Conservation (phyloP, 2,329 filamentous ascomycete species). For the Phaeosphaeriaceae sp. region DNA sequence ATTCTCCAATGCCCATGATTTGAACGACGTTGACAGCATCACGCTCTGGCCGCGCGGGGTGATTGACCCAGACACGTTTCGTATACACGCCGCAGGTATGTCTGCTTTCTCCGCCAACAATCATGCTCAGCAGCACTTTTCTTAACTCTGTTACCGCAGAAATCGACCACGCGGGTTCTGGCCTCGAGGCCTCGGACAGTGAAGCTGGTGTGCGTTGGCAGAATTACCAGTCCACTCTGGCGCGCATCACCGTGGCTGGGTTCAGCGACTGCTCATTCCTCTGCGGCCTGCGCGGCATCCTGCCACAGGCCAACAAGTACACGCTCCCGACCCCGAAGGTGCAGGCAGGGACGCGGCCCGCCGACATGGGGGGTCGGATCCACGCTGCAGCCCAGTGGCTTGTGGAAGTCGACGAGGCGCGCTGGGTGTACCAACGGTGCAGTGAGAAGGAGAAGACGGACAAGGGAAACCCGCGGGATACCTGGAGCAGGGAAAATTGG, state of each 20-base stretch:
- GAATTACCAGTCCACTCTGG: background rate
- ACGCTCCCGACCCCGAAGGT: background rate
- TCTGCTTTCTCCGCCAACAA: background rate
- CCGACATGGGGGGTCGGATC: background rate
- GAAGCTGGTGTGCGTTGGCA: constrained; percentile 1
- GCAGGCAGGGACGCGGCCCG: background rate
- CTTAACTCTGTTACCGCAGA: background rate
- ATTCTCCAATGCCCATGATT: constrained; percentile 3
- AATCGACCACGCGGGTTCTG: background rate
- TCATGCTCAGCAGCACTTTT: background rate
- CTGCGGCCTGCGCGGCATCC: background rate
- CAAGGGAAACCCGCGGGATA: constrained; percentile 1
- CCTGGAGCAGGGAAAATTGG: constrained; percentile 1
- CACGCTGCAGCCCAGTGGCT: constrained; percentile 1
- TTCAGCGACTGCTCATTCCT: background rate
- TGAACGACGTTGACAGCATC: background rate
- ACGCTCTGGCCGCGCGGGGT: background rate
- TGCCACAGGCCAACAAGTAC: background rate
- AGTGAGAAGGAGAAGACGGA: constrained; percentile 3
- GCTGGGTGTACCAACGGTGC: background rate
- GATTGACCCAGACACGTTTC: constrained; percentile 1
- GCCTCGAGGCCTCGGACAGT: background rate
- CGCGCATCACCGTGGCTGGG: background rate
- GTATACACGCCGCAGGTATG: constrained; percentile 1
- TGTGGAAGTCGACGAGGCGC: background rate